Percentiles rank a stretch among this genome's conserved stretches.
Evolutionary conservation across 371 early-diverging fungal genomes (phyloP).

Genomic region (Cokeromyces recurvatus): DNA sequence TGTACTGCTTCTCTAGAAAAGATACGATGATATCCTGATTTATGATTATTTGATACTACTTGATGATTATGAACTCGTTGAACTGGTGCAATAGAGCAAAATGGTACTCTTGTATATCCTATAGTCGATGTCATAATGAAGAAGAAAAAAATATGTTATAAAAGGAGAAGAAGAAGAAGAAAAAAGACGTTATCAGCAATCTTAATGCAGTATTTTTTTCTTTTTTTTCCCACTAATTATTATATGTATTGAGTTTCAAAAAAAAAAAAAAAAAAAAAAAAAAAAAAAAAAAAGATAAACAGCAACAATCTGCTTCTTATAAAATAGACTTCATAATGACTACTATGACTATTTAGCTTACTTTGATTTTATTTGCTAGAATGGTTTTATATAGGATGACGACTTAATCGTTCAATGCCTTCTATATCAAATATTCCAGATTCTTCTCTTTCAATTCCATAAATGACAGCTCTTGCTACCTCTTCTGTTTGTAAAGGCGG

Average conservation of each 20-base stretch:
- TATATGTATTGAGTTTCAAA: neutral
- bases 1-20: slow-evolving; percentile 9
- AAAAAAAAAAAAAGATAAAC: slow-evolving; percentile 1
- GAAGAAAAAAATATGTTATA: too few relatives aligned
- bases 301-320: neutral
- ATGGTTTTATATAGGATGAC: slow-evolving; percentile 12
- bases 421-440: slow-evolving; percentile 51
- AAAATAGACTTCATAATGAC: neutral
- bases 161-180: too few relatives aligned
- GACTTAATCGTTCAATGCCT: slow-evolving; percentile 36
- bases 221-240: too few relatives aligned
- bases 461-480: slow-evolving; percentile 58
- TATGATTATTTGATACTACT: neutral
- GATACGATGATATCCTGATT: slow-evolving; percentile 10
- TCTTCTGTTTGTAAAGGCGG: slow-evolving; percentile 57
- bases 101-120: slow-evolving; percentile 15
- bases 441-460: slow-evolving; percentile 37
- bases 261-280: slow-evolving; percentile 1
- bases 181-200: too few relatives aligned
- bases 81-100: slow-evolving; percentile 11
- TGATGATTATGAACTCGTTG: neutral
- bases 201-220: too few relatives aligned
- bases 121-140: slow-evolving; percentile 11
- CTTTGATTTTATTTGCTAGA: too few relatives aligned
- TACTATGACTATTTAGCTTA: neutral